Base-by-base conservation (phyloP, 495 filamentous ascomycete species). In the Penicillium diatomitis region DNA sequence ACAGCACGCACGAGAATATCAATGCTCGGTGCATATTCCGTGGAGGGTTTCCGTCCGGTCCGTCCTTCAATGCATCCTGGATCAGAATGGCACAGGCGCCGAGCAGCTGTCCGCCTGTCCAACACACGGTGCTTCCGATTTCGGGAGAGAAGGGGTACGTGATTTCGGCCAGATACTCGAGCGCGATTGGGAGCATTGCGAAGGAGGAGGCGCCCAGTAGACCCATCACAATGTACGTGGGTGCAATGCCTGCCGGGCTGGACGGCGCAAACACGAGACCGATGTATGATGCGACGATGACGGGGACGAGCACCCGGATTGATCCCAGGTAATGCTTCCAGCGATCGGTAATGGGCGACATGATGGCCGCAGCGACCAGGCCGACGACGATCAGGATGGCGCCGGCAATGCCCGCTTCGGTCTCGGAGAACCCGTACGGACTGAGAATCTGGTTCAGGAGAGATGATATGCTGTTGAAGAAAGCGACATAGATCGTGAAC, bases 401-500 rank as follows among this genome's bases (percentile, higher is more conserved):
- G 51, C 92, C 92, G 8, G 85, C 86, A 63, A 96, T 87, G 44
- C 92, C 92, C 36, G 91, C 86, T 37, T 95, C 76, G 38, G 82
- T 82, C 62, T 90, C 85, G 46, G 68, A 76, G 76, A 83, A 95
- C 52, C 75, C 80, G 70, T 95, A 86, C 0, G 92, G 92, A 6
- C 78, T 67, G 48, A 97, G 78, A 64, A 97, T 86, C 61, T 95
- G 90, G 72, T 90, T 94, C 2, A 97, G 73, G 4, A 97, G 80
- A 9, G 87, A 86, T 41, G 90, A 94, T 57, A 89, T 68, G 63
- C 83, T 83, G 74, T 96, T 96, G 79, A 98, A 98, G 72, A 90
- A 84, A 38, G 83, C 87, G 51, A 96, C 87, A 69, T 91, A 96
- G 61, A 90, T 63, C 41, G 78, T 67, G 69, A 91, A 98, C 44